Conservation (phyloP, 345 rosid species). For the Hypericum perforatum region DNA sequence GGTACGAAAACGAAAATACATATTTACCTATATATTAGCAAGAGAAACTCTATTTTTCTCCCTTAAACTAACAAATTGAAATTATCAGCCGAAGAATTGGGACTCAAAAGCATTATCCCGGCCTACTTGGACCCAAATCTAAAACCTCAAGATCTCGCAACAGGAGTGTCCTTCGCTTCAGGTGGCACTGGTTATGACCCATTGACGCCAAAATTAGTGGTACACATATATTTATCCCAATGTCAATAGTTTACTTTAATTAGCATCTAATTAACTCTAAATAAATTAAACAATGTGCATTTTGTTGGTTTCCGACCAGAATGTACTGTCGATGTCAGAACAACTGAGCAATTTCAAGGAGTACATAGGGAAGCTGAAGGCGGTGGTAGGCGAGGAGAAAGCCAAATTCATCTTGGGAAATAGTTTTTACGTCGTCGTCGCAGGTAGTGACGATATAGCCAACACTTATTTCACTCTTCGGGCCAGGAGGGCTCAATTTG, state of each 20-base stretch:
- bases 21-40: neutral
- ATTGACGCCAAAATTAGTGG: neutral
- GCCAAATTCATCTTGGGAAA: slow-evolving; percentile 11
- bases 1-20: no score
- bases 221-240: neutral
- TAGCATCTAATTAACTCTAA: neutral
- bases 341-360: slow-evolving; percentile 29
- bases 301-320: slow-evolving; percentile 12
- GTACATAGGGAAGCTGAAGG: slow-evolving; percentile 21
- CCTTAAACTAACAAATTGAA: neutral
- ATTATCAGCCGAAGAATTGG: neutral
- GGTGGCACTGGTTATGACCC: slow-evolving; percentile 2
- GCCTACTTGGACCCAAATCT: slow-evolving; percentile 3
- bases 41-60: neutral
- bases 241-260: neutral
- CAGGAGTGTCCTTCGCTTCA: slow-evolving; percentile 1
- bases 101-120: neutral
- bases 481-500: slow-evolving; percentile 1
- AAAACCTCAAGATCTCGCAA: neutral
- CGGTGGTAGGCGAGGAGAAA: slow-evolving; percentile 19
- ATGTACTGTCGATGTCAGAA: slow-evolving; percentile 21
- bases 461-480: slow-evolving; percentile 16
- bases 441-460: slow-evolving; percentile 35
- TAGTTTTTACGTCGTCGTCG: slow-evolving; percentile 18
- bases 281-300: no score